Evolutionary conservation across 148 eudicot genomes (phyloP), one percentile per base, ranked within the genome.

Genomic region (Pharnaceum exiguum): DNA sequence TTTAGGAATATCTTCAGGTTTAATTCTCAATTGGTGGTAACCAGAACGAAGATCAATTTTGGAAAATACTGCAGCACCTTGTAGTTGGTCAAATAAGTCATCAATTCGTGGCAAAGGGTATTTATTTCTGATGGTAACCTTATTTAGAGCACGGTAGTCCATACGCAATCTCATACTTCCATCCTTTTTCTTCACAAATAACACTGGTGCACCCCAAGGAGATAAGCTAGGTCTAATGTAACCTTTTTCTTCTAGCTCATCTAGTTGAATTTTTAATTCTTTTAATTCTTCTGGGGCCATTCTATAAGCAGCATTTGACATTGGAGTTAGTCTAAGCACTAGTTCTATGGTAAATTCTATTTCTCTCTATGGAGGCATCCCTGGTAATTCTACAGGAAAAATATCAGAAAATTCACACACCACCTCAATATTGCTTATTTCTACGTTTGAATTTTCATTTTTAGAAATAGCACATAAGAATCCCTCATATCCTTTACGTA

Each of bases 131-230:
- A 63, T 53, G 18, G 50, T 63, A 6, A 53, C 28, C 12, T 43
- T 23, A 37, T 53, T 63, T 11, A 51, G 26, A 37, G 52, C 51
- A 5, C 42, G 38, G 28, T 63, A 63, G 25, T 51, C 59, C 1
- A 63, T 54, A 10, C 65, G 47, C 1, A 60, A 18, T 11, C 65
- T 29, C 50, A 46, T 46, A 15, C 17, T 22, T 2, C 53, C 55
- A 22, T 60, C 53, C 16, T 60, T 60, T 42, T 60, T 65, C 33
- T 65, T 65, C 15, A 38, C 59, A 27, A 63, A 61, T 40, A 63
- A 36, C 10, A 37, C 58, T 26, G 19, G 38, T 5, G 48, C 57
- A 1, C 37, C 58, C 57, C 37, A 47, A 21, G 26, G 50, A 2
- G 50, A 57, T 1, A 4, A 1, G 29, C 37, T 42, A 0, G 36